These are phyloP conservation scores for Aurantiochytrium sp. DNA, from an alignment of 108 stramenopile species.

Conservation along the genomic window DNA sequence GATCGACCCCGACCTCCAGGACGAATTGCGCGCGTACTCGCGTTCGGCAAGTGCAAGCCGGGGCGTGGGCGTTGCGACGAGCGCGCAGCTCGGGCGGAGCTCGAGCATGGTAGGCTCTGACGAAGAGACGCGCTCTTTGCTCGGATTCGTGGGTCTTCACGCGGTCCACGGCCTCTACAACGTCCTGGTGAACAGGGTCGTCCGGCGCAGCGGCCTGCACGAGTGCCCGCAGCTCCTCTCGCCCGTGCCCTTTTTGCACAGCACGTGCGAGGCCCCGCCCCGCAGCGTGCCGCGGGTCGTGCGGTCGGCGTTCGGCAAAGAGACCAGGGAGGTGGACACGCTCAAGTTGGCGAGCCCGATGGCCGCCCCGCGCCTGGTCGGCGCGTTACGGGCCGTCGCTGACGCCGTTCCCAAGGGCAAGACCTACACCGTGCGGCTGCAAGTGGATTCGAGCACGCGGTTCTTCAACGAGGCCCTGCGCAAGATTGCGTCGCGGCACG, in stretches of 20 bases:
- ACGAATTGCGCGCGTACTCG: background rate
- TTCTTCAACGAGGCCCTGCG: background rate
- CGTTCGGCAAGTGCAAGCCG: background rate
- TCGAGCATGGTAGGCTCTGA: background rate
- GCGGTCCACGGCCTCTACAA: background rate
- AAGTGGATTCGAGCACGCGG: background rate
- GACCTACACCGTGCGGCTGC: background rate
- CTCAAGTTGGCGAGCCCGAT: background rate
- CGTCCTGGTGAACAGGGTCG: background rate
- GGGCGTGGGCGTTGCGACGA: background rate
- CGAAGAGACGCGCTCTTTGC: background rate
- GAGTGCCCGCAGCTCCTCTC: background rate
- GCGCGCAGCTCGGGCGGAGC: background rate
- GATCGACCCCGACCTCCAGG: conserved; percentile 6
- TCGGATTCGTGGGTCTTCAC: background rate
- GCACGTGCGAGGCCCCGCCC: background rate
- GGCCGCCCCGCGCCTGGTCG: background rate
- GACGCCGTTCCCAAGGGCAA: background rate
- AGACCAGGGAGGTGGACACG: background rate
- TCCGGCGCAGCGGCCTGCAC: background rate
- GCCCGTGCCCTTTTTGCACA: background rate
- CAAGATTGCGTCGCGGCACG: background rate
- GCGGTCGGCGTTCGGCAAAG: background rate
- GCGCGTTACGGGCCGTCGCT: background rate
- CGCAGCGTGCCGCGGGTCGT: background rate